phyloP scores from a whole-genome alignment of 257 asterid species.

The Nicotiana undulata region DNA sequence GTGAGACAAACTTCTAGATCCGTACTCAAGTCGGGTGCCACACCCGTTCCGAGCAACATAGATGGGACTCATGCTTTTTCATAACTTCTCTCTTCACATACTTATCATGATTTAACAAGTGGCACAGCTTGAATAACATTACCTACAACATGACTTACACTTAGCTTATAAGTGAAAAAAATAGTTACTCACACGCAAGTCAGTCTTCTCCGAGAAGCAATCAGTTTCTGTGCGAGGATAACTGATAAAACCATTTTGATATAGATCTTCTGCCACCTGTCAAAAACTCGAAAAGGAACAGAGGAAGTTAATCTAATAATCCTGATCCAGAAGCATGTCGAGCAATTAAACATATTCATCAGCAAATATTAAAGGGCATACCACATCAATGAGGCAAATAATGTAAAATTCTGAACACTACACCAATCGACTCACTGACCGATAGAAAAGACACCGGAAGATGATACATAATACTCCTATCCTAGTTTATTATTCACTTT shows the following conservation, averaged over 20 bases:
- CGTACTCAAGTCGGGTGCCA: too few relatives aligned
- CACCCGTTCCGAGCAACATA: too few relatives aligned
- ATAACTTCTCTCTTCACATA: background rate
- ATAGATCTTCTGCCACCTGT: conserved; percentile 96
- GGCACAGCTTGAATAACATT: background rate
- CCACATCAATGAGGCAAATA: background rate
- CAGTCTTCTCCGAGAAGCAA: conserved; percentile 60
- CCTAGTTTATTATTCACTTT: background rate
- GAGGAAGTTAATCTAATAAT: conserved; percentile 3
- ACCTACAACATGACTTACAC: conserved; percentile 10
- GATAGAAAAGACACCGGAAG: background rate
- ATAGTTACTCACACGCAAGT: conserved; percentile 53
- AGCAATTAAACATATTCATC: background rate
- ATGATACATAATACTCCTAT: background rate
- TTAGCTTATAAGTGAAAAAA: conserved; percentile 10
- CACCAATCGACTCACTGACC: background rate
- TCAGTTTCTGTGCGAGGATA: conserved; percentile 99
- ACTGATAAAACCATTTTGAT: conserved; percentile 95
- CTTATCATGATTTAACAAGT: background rate
- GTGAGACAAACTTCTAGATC: too few relatives aligned
- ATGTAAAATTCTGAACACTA: background rate
- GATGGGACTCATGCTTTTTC: background rate
- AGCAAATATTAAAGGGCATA: background rate
- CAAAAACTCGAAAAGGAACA: conserved; percentile 9
- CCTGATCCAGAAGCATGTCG: background rate